Percentiles rank a stretch among this genome's conserved stretches.
phyloP scores from a whole-genome alignment of 2,329 filamentous ascomycete species.

The Fusarium subglutinans region DNA sequence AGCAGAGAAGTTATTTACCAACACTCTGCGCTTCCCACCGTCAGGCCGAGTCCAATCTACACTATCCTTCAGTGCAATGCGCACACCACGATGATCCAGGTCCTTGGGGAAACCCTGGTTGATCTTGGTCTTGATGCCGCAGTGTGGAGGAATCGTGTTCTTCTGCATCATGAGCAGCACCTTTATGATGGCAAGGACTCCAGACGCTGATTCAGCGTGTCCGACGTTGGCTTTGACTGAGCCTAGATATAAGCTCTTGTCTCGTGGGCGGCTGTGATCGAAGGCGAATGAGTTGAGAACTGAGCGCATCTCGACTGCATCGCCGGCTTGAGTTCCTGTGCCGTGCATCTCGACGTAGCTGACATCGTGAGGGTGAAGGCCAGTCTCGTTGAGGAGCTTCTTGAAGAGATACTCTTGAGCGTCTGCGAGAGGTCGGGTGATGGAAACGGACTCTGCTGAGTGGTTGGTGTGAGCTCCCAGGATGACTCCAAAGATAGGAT shows the following conservation, averaged over 20 bases:
- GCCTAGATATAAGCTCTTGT: constrained; percentile 67
- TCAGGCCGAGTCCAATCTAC: background rate
- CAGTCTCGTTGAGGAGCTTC: constrained; percentile 74
- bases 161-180: background rate
- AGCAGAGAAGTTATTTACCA: background rate
- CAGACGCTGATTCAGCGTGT: constrained; percentile 53
- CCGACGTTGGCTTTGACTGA: constrained; percentile 73
- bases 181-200: background rate
- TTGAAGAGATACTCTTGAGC: constrained; percentile 67
- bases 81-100: background rate
- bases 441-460: constrained; percentile 30
- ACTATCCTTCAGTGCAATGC: background rate
- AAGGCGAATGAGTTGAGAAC: constrained; percentile 69
- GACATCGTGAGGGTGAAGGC: constrained; percentile 79
- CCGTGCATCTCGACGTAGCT: constrained; percentile 92
- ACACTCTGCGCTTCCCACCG: background rate
- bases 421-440: constrained; percentile 70
- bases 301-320: constrained; percentile 83
- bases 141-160: constrained; percentile 34
- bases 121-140: constrained; percentile 5
- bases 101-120: background rate
- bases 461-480: constrained; percentile 36
- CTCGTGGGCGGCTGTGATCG: constrained; percentile 54
- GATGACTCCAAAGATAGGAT: constrained; percentile 36
- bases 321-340: constrained; percentile 87